Base-by-base conservation (phyloP, 768 basidiomycete species). In the Lactarius pseudohatsudake region DNA sequence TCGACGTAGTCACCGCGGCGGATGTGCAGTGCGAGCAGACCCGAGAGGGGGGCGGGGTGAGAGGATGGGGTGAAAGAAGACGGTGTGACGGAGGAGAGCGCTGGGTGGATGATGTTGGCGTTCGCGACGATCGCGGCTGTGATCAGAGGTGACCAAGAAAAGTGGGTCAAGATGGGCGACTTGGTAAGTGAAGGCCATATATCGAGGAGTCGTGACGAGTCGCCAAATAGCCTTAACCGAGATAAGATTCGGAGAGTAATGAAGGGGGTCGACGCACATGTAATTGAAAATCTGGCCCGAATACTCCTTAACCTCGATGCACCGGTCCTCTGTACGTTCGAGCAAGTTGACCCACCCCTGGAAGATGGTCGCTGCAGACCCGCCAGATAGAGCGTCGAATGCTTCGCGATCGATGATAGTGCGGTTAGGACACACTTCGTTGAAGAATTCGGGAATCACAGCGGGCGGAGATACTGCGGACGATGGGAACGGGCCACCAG, bases 11-110 rank as follows among this genome's bases (percentile, higher is more conserved):
- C 84, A 6, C 84, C 84, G 34, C 83, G 77, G 7, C 84, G 81
- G 55, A 85, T 74, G 69, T 85, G 84, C 13, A 85, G 71, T 13
- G 76, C 81, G n/a, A 85, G 75, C 0, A 83, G 73, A 26, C 82
- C 80, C 10, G 74, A 62, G 34, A 82, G 74, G 6, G 72, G 70
- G 30, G 74, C 32, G 18, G 72, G 64, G 47, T 67, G 64, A 22
- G 62, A 50, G 11, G 59, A 57, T 16, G 56, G 50, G 36, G 47
- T 41, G 15, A 57, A 66, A n/a, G 40, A 59, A 0, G 64, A 54
- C 22, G 54, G 20, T 7, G 66, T 47, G 40, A 26, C 36, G 36
- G 64, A 65, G 18, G 62, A 64, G 4, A 62, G 36, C 22, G 53
- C 22, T 59, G 36, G 70, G 64, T 58, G 59, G 57, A 70, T 67